phyloP scores from a whole-genome alignment of 257 asterid species.

The Solanum megistacrolobum region DNA sequence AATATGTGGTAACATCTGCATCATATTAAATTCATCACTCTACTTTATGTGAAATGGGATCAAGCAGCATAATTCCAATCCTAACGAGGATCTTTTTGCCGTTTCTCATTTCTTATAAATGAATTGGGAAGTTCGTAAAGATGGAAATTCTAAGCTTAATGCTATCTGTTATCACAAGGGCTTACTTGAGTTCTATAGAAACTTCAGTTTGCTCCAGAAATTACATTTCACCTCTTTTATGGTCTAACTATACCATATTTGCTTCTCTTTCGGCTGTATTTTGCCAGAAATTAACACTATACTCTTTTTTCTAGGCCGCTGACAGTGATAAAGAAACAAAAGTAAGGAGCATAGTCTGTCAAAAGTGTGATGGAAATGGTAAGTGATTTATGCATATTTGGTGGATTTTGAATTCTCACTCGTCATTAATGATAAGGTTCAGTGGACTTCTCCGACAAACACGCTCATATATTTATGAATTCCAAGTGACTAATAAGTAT shows the following conservation, averaged over 20 bases:
- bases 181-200: not conserved
- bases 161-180: not conserved
- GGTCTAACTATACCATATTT: not conserved
- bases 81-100: not conserved
- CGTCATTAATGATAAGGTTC: not conserved
- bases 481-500: not conserved
- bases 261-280: not conserved
- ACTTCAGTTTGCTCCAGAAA: not conserved
- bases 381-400: not conserved
- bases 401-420: not conserved
- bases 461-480: not conserved
- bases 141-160: not conserved
- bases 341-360: conserved; percentile 17
- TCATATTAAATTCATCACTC: not conserved
- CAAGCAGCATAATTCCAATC: not conserved
- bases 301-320: conserved; percentile 17
- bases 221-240: not conserved
- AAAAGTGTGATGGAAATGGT: conserved; percentile 33
- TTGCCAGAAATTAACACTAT: not conserved
- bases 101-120: not conserved
- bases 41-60: not conserved
- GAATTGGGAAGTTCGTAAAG: not conserved
- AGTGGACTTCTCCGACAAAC: not conserved
- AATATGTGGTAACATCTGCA: not conserved
- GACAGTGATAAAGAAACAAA: conserved; percentile 5